phyloP scores from a whole-genome alignment of 257 asterid species.

The Nicotiana obtusifolia region DNA sequence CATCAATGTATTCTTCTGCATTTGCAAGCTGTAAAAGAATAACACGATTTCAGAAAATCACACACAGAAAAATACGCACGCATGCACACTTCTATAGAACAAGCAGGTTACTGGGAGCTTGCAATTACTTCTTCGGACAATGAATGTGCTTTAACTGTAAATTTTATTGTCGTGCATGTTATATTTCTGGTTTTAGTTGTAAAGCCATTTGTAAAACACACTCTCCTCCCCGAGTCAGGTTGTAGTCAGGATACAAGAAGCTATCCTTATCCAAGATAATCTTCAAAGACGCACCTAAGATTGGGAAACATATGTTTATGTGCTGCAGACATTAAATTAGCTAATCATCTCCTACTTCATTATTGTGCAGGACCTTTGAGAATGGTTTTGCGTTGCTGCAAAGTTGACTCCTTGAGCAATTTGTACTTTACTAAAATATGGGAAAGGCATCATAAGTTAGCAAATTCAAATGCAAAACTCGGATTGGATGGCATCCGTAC shows the following conservation, averaged over 20 bases:
- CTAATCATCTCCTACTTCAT: not conserved
- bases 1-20: slow-evolving; percentile 88
- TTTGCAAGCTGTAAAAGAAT: slow-evolving; percentile 64
- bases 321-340: not conserved
- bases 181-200: not conserved
- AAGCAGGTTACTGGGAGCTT: not conserved
- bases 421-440: not conserved
- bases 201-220: not conserved
- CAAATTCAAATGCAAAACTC: not conserved
- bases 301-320: not conserved
- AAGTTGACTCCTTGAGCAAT: not conserved
- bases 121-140: not conserved
- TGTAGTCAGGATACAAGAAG: not conserved
- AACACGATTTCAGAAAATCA: not conserved
- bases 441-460: not conserved
- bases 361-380: not conserved
- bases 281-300: not conserved
- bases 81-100: not conserved
- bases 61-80: not conserved
- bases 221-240: not conserved
- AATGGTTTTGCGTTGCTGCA: not conserved
- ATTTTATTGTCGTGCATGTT: not conserved
- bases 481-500: not conserved
- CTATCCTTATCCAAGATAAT: not conserved
- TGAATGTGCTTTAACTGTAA: not conserved